These are phyloP conservation scores for Escovopsis weberi DNA, from an alignment of 2,329 filamentous ascomycete genomes.

Conservation along the genomic window DNA sequence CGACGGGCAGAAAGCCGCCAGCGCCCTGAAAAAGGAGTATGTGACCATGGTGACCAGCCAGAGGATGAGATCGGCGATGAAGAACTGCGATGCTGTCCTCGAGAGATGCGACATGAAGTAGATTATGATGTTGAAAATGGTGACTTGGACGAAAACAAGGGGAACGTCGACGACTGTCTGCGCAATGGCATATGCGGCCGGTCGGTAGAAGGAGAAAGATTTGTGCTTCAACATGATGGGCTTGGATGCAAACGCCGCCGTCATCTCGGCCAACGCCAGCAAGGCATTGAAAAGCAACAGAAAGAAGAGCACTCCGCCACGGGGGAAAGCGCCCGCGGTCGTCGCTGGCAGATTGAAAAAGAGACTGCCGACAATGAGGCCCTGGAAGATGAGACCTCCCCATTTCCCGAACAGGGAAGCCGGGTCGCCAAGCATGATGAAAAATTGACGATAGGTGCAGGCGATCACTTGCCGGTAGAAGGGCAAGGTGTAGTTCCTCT, in stretches of 20 bases:
- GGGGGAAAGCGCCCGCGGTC: conserved; percentile 48
- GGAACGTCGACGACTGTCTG: conserved; percentile 45
- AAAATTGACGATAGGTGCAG: conserved; percentile 61
- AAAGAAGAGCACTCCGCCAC: conserved; percentile 35
- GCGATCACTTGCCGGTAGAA: conserved; percentile 59
- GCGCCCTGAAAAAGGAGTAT: conserved; percentile 42
- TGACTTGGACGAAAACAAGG: conserved; percentile 46
- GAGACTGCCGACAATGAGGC: conserved; percentile 61
- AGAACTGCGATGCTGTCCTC: conserved; percentile 50
- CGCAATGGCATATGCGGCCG: conserved; percentile 41
- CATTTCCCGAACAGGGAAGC: conserved; percentile 66
- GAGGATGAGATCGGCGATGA: conserved; percentile 48
- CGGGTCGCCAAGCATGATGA: conserved; percentile 62
- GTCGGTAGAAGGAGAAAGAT: conserved; percentile 53
- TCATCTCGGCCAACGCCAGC: conserved; percentile 65
- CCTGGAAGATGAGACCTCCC: conserved; percentile 62
- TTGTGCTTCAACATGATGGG: conserved; percentile 59
- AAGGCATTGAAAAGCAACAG: conserved; percentile 39
- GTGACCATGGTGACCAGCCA: conserved; percentile 43
- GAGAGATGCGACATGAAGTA: conserved; percentile 68
- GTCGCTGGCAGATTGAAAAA: conserved; percentile 54
- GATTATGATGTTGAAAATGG: conserved; percentile 55
- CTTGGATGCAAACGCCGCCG: conserved; percentile 44
- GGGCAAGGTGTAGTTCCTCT: conserved; percentile 63
- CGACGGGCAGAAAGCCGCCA: conserved; percentile 43